A percentile compares a stretch with the other conserved stretches of the same genome.
Conservation (phyloP, 257 asterid genomes). For the Ophiorrhiza pumila region DNA sequence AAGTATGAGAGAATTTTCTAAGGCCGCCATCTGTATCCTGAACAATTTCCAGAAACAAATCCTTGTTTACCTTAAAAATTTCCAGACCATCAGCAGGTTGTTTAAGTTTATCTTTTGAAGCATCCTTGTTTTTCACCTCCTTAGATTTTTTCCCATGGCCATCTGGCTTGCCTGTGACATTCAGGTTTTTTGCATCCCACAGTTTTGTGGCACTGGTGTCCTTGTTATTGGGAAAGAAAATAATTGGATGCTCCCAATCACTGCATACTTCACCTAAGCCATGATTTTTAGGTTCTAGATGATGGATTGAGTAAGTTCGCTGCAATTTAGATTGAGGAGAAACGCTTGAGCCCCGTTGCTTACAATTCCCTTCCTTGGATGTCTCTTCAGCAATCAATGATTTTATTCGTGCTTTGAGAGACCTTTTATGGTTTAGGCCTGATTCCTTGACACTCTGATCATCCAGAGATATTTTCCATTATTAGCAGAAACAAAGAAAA, state of each 20-base stretch:
- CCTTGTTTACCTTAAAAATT: conserved; percentile 45
- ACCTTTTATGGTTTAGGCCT: conserved; percentile 37
- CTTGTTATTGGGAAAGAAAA: conserved; percentile 32
- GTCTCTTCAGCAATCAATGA: conserved; percentile 42
- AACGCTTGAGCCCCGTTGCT: conserved; percentile 20
- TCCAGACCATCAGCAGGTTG: conserved; percentile 37
- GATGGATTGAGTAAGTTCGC: conserved; percentile 63
- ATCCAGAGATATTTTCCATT: conserved; percentile 19
- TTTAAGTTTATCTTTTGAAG: conserved; percentile 13
- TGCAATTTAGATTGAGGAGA: conserved; percentile 33
- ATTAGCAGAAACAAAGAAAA: conserved; percentile 8
- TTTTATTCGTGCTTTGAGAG: conserved; percentile 56
- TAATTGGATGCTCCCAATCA: conserved; percentile 39
- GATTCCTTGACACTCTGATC: conserved; percentile 30
- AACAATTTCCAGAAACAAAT: conserved; percentile 38
- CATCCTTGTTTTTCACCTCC: conserved; percentile 14
- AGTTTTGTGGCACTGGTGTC: conserved; percentile 23
- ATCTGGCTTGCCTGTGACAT: conserved; percentile 11
- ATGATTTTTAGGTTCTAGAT: conserved; percentile 41
- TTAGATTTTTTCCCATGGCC: conserved; percentile 4
- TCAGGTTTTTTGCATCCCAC: conserved; percentile 10
- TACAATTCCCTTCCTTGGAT: conserved; percentile 24
- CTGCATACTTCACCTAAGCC: conserved; percentile 28
- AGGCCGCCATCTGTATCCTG: conserved; percentile 33
- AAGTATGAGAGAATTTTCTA: conserved; percentile 26